phyloP scores from a whole-genome alignment of 2,329 filamentous ascomycete genomes.

The Fonsecaea pedrosoi region DNA sequence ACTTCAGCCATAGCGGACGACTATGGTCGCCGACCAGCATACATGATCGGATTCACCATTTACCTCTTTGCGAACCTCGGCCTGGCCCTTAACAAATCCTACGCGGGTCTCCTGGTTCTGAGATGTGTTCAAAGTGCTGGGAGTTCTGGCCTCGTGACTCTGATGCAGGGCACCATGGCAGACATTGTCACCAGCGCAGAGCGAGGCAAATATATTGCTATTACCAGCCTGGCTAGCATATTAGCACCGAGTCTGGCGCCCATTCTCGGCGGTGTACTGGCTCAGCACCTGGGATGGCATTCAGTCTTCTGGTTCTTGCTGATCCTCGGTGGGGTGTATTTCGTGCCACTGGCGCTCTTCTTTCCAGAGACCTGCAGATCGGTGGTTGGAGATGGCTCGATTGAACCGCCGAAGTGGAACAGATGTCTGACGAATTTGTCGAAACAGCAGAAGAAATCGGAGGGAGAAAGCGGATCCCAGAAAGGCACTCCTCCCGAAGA shows the following conservation, averaged over 20 bases:
- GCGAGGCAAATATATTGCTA: conserved; percentile 52
- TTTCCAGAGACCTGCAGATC: conserved; percentile 48
- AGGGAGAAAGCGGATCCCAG: not conserved
- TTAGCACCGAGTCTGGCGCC: conserved; percentile 58
- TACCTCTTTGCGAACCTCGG: conserved; percentile 53
- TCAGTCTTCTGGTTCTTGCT: conserved; percentile 62
- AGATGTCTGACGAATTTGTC: conserved; percentile 40
- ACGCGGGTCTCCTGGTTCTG: conserved; percentile 47
- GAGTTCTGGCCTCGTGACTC: conserved; percentile 49
- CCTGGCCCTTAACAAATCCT: conserved; percentile 49
- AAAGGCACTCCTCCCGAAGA: not conserved
- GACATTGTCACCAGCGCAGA: conserved; percentile 52
- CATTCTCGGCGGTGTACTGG: conserved; percentile 57
- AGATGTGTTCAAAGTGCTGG: conserved; percentile 54
- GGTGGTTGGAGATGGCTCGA: conserved; percentile 49
- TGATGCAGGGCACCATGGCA: conserved; percentile 49
- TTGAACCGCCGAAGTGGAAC: conserved; percentile 46
- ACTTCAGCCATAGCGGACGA: conserved; percentile 59
- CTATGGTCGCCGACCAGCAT: conserved; percentile 57
- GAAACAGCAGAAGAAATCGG: conserved; percentile 9
- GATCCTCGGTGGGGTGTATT: conserved; percentile 51
- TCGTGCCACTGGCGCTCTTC: conserved; percentile 40
- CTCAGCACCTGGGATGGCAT: conserved; percentile 58
- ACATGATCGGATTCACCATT: conserved; percentile 54
- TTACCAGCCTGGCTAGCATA: conserved; percentile 42